Percentiles rank a stretch among this genome's conserved stretches.
Evolutionary conservation across 2,329 filamentous ascomycete species (phyloP).

Genomic region (Aspergillus piperis): DNA sequence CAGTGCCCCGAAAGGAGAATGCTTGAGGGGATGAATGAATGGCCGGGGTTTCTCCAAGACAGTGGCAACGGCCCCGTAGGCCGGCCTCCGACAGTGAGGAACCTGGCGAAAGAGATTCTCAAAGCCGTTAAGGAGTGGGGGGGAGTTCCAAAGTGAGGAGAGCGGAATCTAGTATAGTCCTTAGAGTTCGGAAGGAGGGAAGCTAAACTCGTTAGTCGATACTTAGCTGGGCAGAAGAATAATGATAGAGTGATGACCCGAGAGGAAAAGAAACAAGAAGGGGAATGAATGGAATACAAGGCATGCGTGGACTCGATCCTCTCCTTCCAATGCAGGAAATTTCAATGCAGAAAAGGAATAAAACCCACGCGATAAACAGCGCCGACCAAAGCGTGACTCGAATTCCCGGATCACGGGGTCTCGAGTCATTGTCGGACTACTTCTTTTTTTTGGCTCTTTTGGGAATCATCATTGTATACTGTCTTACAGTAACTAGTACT

Average conservation of each 20-base stretch:
- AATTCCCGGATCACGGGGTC: neutral
- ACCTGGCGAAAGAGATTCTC: neutral
- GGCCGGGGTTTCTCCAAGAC: neutral
- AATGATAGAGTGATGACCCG: neutral
- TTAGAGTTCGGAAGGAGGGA: neutral
- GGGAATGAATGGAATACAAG: neutral
- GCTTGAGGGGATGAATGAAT: neutral
- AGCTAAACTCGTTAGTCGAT: neutral
- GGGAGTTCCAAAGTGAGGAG: neutral
- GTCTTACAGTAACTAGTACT: too few relatives aligned
- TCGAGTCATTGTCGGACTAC: too few relatives aligned
- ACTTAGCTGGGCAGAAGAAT: neutral
- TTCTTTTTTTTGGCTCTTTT: too few relatives aligned
- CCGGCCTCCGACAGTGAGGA: neutral
- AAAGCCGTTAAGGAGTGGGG: neutral
- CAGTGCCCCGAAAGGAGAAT: neutral
- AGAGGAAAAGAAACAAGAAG: neutral
- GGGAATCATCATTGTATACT: too few relatives aligned
- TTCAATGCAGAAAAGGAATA: too few relatives aligned
- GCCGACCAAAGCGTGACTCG: neutral
- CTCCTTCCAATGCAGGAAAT: too few relatives aligned
- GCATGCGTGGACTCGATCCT: too few relatives aligned
- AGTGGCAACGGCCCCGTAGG: neutral
- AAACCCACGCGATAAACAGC: constrained; percentile 2
- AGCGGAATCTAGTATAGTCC: neutral